Evolutionary conservation across 2,329 filamentous ascomycete genomes (phyloP), one percentile per base, ranked within the genome.

Genomic region (Macrophomina pseudophaseolina): DNA sequence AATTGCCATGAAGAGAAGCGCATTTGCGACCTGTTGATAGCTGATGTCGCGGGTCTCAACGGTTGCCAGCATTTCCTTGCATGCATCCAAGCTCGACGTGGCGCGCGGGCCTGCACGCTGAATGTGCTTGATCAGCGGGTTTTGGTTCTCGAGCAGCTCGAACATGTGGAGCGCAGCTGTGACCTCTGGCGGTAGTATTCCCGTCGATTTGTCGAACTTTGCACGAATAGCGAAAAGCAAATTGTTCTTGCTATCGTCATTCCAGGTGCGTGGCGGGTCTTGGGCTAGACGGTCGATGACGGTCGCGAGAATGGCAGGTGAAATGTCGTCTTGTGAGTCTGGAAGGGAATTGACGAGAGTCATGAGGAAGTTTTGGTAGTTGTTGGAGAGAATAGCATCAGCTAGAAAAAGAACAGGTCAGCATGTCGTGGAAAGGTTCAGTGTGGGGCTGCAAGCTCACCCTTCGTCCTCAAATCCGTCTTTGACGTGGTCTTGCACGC

Each of bases 271-370:
- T 35, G 93, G 93, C 62, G 94, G 93, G 72, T 94, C 90, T 78
- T 95, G 90, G 65, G 97, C 89, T 72, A 96, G 91, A 71, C 92
- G 91, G 77, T 97, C 92, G 78, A 97, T 84, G 67, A 97, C 90
- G 67, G 90, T 83, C 58, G 91, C 91, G 68, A 97, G 85, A 75
- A 95, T 93, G 49, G 87, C 81, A 35, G 90, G 84, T 11, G 83
- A 84, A 64, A 94, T 79, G 68, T 91, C 89, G 70, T 89, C 85
- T 72, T 91, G 88, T 48, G 87, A 85, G 62, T 86, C 84, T 28
- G 75, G 73, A 52, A 70, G 68, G 14, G 89, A 84, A 54, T 86
- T 86, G 40, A 91, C 89, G 65, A 97, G 84, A 70, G 90, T 89
- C 73, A 93, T 88, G 62, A 96, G 83, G 76, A 97, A 94, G 30